Evolutionary conservation across 2,329 filamentous ascomycete genomes (phyloP).

Genomic region (Talaromyces sp.): DNA sequence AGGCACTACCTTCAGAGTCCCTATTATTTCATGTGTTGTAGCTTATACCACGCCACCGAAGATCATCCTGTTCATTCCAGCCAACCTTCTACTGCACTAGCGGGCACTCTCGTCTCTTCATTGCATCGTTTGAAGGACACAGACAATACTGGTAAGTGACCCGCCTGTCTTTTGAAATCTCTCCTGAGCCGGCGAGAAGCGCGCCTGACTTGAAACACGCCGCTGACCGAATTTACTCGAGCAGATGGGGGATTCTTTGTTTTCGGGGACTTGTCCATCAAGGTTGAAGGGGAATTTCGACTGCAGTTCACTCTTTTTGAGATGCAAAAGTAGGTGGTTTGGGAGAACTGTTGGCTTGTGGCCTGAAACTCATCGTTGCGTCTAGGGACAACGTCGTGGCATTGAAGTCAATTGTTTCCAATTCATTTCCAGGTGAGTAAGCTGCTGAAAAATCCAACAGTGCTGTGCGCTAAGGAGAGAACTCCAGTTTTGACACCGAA

Average conservation of each 20-base stretch:
- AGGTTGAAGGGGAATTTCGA: conserved; percentile 65
- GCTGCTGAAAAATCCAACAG: neutral
- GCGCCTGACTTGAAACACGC: neutral
- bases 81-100: conserved; percentile 51
- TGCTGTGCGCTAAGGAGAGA: neutral
- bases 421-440: conserved; percentile 61
- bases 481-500: conserved; percentile 48
- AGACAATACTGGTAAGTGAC: conserved; percentile 54
- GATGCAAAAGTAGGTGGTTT: conserved; percentile 50
- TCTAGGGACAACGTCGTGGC: conserved; percentile 43
- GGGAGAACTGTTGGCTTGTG: no score
- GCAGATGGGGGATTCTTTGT: conserved; percentile 81
- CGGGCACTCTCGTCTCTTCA: conserved; percentile 73
- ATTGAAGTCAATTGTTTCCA: conserved; percentile 54
- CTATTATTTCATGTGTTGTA: conserved; percentile 59
- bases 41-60: conserved; percentile 49
- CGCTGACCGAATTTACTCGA: conserved; percentile 13
- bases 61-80: conserved; percentile 38
- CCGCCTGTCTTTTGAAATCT: neutral
- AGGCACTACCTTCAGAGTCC: conserved; percentile 61
- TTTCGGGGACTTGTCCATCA: conserved; percentile 82
- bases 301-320: conserved; percentile 76
- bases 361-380: neutral
- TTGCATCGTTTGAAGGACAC: conserved; percentile 75
- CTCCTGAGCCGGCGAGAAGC: neutral